A percentile compares a stretch with the other conserved stretches of the same genome.
Conservation (phyloP, 257 asterid genomes). For the Forsythia viridissima region DNA sequence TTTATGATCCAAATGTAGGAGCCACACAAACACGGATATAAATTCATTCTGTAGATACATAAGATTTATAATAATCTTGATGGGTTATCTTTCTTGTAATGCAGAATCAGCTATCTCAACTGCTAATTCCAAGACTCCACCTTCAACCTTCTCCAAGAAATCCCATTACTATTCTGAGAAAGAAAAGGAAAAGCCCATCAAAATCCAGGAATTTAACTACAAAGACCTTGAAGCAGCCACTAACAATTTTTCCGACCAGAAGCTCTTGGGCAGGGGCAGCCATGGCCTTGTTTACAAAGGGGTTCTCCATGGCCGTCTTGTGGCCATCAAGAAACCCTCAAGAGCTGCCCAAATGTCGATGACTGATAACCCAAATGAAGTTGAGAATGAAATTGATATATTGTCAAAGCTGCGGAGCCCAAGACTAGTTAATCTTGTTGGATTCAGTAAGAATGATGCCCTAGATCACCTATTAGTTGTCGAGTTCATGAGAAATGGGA, state of each 20-base stretch:
- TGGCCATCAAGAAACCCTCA: constrained; percentile 75
- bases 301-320: constrained; percentile 69
- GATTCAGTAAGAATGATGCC: constrained; percentile 45
- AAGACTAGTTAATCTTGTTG: constrained; percentile 73
- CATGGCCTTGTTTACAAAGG: constrained; percentile 85
- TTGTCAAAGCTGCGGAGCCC: constrained; percentile 68
- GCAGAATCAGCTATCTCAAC: constrained; percentile 66
- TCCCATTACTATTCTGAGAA: constrained; percentile 22
- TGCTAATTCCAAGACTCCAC: constrained; percentile 34
- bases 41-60: neutral
- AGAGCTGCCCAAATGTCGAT: constrained; percentile 33
- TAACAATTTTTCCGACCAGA: constrained; percentile 63
- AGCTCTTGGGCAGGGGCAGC: constrained; percentile 80
- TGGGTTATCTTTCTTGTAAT: constrained; percentile 89
- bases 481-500: constrained; percentile 87
- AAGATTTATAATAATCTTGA: constrained; percentile 29
- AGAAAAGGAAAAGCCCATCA: constrained; percentile 42
- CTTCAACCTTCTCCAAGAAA: constrained; percentile 37
- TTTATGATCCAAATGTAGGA: neutral
- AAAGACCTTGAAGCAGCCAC: constrained; percentile 79
- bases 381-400: constrained; percentile 75
- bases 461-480: constrained; percentile 69
- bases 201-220: constrained; percentile 71
- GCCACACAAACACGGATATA: constrained; percentile 4
- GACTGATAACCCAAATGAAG: constrained; percentile 55